Evolutionary conservation across 768 basidiomycete species (phyloP).

Genomic region (Serpula lacrymans): DNA sequence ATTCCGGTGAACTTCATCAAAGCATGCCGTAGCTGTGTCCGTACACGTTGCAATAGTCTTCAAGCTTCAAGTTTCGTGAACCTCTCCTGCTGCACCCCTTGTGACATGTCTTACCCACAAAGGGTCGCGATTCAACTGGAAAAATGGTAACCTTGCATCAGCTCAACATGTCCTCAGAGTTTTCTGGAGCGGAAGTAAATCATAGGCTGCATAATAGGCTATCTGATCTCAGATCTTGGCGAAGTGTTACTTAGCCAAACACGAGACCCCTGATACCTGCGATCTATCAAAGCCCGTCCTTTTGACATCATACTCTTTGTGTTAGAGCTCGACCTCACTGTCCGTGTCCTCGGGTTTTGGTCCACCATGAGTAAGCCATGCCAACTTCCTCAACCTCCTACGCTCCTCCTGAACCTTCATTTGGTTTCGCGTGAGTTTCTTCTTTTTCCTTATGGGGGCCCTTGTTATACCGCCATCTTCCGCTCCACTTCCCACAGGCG

Average conservation of each 20-base stretch:
- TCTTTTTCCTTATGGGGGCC: constrained; percentile 68
- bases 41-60: too few relatives aligned
- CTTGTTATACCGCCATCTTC: constrained; percentile 51
- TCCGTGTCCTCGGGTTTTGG: constrained; percentile 82
- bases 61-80: too few relatives aligned
- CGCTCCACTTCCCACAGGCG: constrained; percentile 76
- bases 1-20: too few relatives aligned
- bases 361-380: constrained; percentile 83
- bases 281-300: too few relatives aligned
- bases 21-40: too few relatives aligned
- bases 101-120: too few relatives aligned
- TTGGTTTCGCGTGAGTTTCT: constrained; percentile 89
- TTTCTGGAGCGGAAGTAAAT: too few relatives aligned
- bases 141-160: too few relatives aligned
- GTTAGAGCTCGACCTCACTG: constrained; percentile 41
- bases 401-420: constrained; percentile 87
- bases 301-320: not conserved
- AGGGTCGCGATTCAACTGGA: too few relatives aligned
- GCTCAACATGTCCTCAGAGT: too few relatives aligned
- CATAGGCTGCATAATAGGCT: too few relatives aligned
- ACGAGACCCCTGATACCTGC: constrained; percentile 20
- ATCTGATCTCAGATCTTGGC: constrained; percentile 31
- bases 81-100: too few relatives aligned
- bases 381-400: constrained; percentile 70
- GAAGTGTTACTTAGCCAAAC: constrained; percentile 12